Base-by-base conservation (phyloP, 768 basidiomycete species). In the Boletus huronensis region DNA sequence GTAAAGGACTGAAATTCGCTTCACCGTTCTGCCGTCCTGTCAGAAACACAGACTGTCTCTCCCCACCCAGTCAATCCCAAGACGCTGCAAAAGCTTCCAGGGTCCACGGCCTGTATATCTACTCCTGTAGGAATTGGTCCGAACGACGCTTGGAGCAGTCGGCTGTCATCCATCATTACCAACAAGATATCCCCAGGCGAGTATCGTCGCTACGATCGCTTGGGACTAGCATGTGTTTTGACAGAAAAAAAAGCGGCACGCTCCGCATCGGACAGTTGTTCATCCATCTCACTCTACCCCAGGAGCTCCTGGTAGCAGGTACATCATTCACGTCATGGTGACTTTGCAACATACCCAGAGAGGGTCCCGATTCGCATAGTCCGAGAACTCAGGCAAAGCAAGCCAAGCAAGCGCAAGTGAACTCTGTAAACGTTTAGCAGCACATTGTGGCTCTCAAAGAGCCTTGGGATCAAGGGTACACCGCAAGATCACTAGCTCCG, bases 1-100 rank as follows among this genome's bases (percentile, higher is more conserved):
- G 93, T 94, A 49, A 40, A 70, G 61, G 19, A 23, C 47, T 31
- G 9, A 35, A 14, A 3, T 48, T 21, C 17, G 6, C 32, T 44
- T 57, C 52, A 26, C 54, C n/a, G n/a, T n/a, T n/a, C n/a, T n/a
- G n/a, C n/a, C n/a, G n/a, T n/a, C n/a, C n/a, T n/a, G n/a, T n/a
- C 17, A 5, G 45, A 23, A 32, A 32, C n/a, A 28, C 10, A 13
- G 44, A 23, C 21, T 1, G 32, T 21, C 10, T 3, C 23, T n/a
- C 9, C 21, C 26, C n/a, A 13, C n/a, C 13, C n/a, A 19, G 44
- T 45, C 46, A 35, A 25, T 13, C 21, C 31, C 8, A 6, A 17
- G 13, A 23, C 21, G 9, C 14, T 32, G 45, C 3, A 32, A 21
- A 11, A 14, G 13, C 14, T 9, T 21, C 36, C 9, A 38, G n/a